Evolutionary conservation across 2,329 filamentous ascomycete genomes (phyloP), one percentile per base, ranked within the genome.

Genomic region (Diaporthe humulicola): DNA sequence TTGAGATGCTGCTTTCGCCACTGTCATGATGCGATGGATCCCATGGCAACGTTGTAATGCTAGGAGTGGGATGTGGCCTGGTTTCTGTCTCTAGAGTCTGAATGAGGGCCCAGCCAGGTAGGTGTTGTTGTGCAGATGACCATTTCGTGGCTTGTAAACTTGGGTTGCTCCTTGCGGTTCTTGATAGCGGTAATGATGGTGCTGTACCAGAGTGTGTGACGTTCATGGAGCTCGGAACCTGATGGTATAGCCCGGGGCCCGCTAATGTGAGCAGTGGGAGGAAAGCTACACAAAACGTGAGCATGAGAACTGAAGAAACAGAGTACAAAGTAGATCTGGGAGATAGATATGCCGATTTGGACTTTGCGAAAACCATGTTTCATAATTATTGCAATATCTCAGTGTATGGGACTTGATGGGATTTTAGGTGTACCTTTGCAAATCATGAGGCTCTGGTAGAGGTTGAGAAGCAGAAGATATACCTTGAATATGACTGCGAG

Each of bases 141-240:
- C 36, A n/a, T 19, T n/a, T 57, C 4, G 36, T n/a, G 50, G 17
- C 33, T 38, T n/a, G 3, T 4, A 25, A 28, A 3, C 3, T 19
- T 33, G 2, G 3, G 0, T 17, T 42, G 1, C 9, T 42, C 1
- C n/a, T 25, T 12, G 17, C 8, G 6, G n/a, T 19, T 9, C 3
- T 15, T 10, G 14, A 4, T 17, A 14, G 36, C 22, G 14, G 14
- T 12, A 17, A 10, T 42, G 36, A 19, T 28, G 3, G 57, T 40
- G 14, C n/a, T 25, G 36, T 0, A 10, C 22, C 3, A 17, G 3
- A 5, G 36, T n/a, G 25, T 2, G 17, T 57, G 3, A 9, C 54
- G 28, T 36, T 22, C 7, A 36, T 9, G 9, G 54, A 22, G 28
- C 7, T 56, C 14, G 52, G 54, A 9, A 19, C 17, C 17, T 12